phyloP scores from a whole-genome alignment of 495 filamentous ascomycete species.

The Pyrenopolyporus hunteri region DNA sequence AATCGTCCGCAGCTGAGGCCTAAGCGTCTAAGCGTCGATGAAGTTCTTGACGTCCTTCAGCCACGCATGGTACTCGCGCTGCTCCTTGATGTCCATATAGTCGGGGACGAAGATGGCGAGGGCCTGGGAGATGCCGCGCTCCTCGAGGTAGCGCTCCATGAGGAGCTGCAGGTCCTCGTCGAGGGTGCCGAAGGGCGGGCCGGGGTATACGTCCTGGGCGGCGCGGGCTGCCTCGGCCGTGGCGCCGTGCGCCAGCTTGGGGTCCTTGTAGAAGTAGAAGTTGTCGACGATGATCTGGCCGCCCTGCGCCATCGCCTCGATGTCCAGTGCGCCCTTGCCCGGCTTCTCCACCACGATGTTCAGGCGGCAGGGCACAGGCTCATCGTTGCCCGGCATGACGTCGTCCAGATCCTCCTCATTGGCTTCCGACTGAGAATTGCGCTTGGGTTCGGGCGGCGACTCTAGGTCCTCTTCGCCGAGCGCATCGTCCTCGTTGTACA shows the following conservation, averaged over 20 bases:
- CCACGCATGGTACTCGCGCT: constrained; percentile 95
- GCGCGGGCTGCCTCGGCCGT: constrained; percentile 53
- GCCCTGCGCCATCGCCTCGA: constrained; percentile 87
- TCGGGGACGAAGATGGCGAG: constrained; percentile 91
- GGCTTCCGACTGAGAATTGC: constrained; percentile 52
- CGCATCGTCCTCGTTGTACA: constrained; percentile 53
- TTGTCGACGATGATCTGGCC: constrained; percentile 89
- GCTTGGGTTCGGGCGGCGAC: constrained; percentile 57
- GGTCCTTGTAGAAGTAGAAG: constrained; percentile 81
- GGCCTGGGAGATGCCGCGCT: constrained; percentile 86
- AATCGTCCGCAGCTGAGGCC: neutral
- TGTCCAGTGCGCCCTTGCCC: constrained; percentile 75
- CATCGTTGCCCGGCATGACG: constrained; percentile 54
- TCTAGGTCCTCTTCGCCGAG: constrained; percentile 67
- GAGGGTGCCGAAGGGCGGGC: constrained; percentile 90
- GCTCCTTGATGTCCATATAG: constrained; percentile 98
- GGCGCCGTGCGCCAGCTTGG: constrained; percentile 67
- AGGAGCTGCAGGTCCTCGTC: constrained; percentile 94
- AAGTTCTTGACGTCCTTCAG: constrained; percentile 83
- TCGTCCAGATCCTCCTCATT: constrained; percentile 52
- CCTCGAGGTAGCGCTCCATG: constrained; percentile 92
- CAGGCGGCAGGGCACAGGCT: constrained; percentile 78
- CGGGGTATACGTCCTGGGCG: constrained; percentile 80
- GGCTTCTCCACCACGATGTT: constrained; percentile 88
- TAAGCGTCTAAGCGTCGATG: constrained; percentile 64